Conservation (phyloP, 192 early-diverging fungal genomes). For the Fimicolochytrium jonesii region DNA sequence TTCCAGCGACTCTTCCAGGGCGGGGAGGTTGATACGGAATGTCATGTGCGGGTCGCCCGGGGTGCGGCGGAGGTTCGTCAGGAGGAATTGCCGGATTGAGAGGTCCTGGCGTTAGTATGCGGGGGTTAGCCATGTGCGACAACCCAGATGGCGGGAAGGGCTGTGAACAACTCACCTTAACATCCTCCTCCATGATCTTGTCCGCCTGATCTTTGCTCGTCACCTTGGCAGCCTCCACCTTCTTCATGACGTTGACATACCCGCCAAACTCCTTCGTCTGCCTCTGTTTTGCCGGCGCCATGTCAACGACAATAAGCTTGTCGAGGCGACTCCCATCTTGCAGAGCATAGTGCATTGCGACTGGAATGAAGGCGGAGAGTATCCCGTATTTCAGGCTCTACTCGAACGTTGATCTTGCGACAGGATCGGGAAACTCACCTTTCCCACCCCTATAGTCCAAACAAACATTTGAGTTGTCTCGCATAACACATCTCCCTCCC, state of each 20-base stretch:
- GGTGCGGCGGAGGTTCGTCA: constrained; percentile 80
- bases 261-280: constrained; percentile 9
- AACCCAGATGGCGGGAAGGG: not conserved
- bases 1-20: constrained; percentile 42
- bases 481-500: too few species aligned
- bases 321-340: constrained; percentile 14
- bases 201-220: constrained; percentile 35
- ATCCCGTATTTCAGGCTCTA: not conserved
- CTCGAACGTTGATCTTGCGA: not conserved
- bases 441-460: constrained; percentile 2
- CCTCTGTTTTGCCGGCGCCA: constrained; percentile 29
- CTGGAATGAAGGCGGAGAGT: not conserved
- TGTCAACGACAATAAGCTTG: constrained; percentile 45
- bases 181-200: constrained; percentile 25
- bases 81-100: constrained; percentile 61
- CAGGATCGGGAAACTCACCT: not conserved
- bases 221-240: constrained; percentile 25
- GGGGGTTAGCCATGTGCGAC: not conserved
- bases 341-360: constrained; percentile 43
- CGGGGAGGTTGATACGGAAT: constrained; percentile 74
- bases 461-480: not conserved
- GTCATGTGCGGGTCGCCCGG: constrained; percentile 37
- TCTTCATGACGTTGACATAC: constrained; percentile 31
- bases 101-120: not conserved
- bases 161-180: constrained; percentile 21